Percentiles rank a stretch among this genome's conserved stretches.
Evolutionary conservation across 495 filamentous ascomycete species (phyloP).

Genomic region (Ascodesmis nigricans): DNA sequence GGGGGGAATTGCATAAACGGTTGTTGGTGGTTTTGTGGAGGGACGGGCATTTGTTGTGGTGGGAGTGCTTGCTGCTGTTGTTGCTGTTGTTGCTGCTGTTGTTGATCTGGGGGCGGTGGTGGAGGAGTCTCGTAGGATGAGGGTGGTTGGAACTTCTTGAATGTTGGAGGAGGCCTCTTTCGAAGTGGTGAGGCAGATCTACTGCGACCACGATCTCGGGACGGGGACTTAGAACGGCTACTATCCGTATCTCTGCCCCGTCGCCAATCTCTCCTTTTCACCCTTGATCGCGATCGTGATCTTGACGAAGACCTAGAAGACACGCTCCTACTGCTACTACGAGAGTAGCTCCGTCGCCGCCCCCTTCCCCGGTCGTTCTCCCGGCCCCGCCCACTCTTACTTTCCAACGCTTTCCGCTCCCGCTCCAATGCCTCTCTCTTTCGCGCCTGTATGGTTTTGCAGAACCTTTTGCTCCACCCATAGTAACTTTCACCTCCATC

Average conservation of each 20-base stretch:
- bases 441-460: slow-evolving; percentile 54
- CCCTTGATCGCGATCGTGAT: slow-evolving; percentile 6
- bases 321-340: slow-evolving; percentile 4
- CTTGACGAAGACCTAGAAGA: slow-evolving; percentile 6
- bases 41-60: not conserved
- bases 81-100: slow-evolving; percentile 2
- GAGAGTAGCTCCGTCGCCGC: slow-evolving; percentile 1
- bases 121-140: slow-evolving; percentile 2
- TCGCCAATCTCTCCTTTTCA: slow-evolving; percentile 2
- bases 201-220: slow-evolving; percentile 1
- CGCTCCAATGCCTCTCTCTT: slow-evolving; percentile 22
- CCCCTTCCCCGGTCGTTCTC: not conserved
- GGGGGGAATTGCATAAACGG: no score
- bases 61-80: slow-evolving; percentile 2
- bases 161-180: slow-evolving; percentile 1
- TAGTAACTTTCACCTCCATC: slow-evolving; percentile 62
- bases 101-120: slow-evolving; percentile 2
- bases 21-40: no score
- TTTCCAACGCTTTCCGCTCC: slow-evolving; percentile 3
- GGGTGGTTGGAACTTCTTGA: slow-evolving; percentile 5
- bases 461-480: slow-evolving; percentile 65
- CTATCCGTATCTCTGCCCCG: not conserved
- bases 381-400: slow-evolving; percentile 3
- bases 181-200: slow-evolving; percentile 1
- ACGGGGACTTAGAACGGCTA: not conserved